Percentiles rank a stretch among this genome's conserved stretches.
These are phyloP conservation scores for Malassezia furfur DNA, from an alignment of 1,284 basidiomycete genomes.

Conservation along the genomic window DNA sequence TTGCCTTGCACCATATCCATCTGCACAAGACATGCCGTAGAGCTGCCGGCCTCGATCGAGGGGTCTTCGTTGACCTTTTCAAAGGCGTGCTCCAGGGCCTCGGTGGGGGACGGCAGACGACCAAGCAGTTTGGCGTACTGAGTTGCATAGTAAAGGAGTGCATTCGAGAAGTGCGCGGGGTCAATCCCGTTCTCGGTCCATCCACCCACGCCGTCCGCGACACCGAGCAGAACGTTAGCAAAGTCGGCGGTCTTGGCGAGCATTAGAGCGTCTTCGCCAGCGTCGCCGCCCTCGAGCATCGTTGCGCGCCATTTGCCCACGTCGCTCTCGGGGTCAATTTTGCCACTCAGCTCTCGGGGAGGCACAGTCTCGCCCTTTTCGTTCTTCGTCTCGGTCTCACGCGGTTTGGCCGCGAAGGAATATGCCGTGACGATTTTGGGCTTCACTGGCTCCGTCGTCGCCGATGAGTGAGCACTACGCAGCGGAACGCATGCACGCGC, in stretches of 20 bases:
- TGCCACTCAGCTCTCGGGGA: slow-evolving; percentile 55
- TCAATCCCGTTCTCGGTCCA: slow-evolving; percentile 70
- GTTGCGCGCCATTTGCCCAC: slow-evolving; percentile 64
- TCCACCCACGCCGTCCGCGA: slow-evolving; percentile 63
- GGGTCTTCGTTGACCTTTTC: slow-evolving; percentile 62
- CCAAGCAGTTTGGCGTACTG: slow-evolving; percentile 4
- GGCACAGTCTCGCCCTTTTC: slow-evolving; percentile 4
- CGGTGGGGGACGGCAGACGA: slow-evolving; percentile 49
- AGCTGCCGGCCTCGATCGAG: slow-evolving; percentile 67
- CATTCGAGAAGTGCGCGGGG: slow-evolving; percentile 64
- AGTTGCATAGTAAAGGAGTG: slow-evolving; percentile 57
- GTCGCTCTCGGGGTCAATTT: slow-evolving; percentile 53
- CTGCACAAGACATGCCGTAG: slow-evolving; percentile 71
- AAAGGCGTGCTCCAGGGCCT: slow-evolving; percentile 63
- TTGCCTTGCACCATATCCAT: slow-evolving; percentile 66
- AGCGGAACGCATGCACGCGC: slow-evolving; percentile 1
- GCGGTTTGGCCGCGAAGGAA: slow-evolving; percentile 68
- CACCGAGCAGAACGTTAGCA: slow-evolving; percentile 67
- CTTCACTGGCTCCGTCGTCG: slow-evolving; percentile 1
- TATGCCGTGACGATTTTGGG: slow-evolving; percentile 59
- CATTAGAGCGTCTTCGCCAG: slow-evolving; percentile 51
- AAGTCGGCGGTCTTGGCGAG: slow-evolving; percentile 55
- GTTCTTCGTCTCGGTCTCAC: slow-evolving; percentile 17
- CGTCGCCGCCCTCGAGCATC: slow-evolving; percentile 52
- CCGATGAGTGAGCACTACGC: slow-evolving; percentile 3